These are phyloP conservation scores for Picochlorum sp. DNA, from an alignment of 139 green algal genomes.

Conservation along the genomic window DNA sequence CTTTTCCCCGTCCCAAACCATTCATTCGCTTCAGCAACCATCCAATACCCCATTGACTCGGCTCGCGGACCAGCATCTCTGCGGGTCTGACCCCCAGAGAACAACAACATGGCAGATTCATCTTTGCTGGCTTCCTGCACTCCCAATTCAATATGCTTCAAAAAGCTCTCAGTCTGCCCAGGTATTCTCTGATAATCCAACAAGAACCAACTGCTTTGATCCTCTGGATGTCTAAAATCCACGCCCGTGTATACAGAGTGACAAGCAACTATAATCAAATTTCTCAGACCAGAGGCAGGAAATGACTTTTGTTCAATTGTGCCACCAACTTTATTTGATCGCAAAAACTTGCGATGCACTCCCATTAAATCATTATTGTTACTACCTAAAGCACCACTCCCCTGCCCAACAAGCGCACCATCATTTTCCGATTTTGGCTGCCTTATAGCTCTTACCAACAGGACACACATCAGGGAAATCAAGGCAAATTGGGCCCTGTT, in stretches of 20 bases:
- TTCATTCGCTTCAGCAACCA: conserved; percentile 48
- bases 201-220: conserved; percentile 53
- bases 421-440: too few relatives aligned
- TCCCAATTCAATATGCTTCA: conserved; percentile 76
- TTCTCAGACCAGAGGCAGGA: conserved; percentile 8
- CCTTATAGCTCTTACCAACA: too few relatives aligned
- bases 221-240: conserved; percentile 33
- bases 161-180: conserved; percentile 63
- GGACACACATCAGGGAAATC: too few relatives aligned
- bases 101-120: conserved; percentile 56
- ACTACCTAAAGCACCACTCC: too few relatives aligned
- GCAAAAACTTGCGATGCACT: too few relatives aligned
- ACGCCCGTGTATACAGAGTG: conserved; percentile 68
- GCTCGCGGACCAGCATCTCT: conserved; percentile 54
- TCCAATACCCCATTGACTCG: conserved; percentile 70
- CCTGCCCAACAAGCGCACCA: too few relatives aligned
- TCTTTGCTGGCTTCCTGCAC: conserved; percentile 56
- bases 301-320: too few relatives aligned
- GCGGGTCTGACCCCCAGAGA: conserved; percentile 44
- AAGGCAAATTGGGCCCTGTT: too few relatives aligned
- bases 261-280: conserved; percentile 62
- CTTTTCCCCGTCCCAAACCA: conserved; percentile 41
- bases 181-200: conserved; percentile 59
- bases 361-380: too few relatives aligned
- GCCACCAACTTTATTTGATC: too few relatives aligned